phyloP scores from a whole-genome alignment of 305 asterid species.

The Fraxinus dipetala region DNA sequence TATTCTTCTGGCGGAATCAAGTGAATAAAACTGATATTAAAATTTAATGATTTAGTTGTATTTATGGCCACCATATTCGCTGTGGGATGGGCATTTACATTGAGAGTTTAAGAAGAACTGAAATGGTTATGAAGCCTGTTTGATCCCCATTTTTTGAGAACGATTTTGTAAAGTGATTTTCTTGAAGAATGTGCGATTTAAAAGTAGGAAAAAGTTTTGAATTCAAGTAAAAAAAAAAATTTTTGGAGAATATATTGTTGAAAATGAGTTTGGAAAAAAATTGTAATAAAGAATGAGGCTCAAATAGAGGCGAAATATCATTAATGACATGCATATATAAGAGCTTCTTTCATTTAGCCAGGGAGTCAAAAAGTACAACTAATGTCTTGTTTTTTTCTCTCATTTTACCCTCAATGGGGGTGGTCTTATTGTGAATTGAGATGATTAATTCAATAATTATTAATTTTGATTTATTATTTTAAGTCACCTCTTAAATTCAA shows the following conservation, averaged over 20 bases:
- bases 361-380: not conserved
- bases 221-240: not conserved
- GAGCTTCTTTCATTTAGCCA: not conserved
- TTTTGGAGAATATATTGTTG: not conserved
- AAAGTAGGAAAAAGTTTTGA: not conserved
- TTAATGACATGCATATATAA: not conserved
- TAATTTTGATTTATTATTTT: not conserved
- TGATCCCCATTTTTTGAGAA: not conserved
- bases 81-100: not conserved
- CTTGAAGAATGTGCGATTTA: not conserved
- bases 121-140: not conserved
- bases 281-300: not conserved
- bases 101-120: not conserved
- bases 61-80: not conserved
- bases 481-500: not conserved
- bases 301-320: not conserved
- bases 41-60: no score
- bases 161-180: not conserved
- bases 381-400: not conserved
- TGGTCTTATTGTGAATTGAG: not conserved
- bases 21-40: not conserved
- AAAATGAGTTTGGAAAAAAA: not conserved
- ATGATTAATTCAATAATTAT: not conserved
- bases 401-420: not conserved
- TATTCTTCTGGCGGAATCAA: not conserved